Conservation (phyloP, 768 basidiomycete species). For the Tylopilus plumbeoviolaceoides region DNA sequence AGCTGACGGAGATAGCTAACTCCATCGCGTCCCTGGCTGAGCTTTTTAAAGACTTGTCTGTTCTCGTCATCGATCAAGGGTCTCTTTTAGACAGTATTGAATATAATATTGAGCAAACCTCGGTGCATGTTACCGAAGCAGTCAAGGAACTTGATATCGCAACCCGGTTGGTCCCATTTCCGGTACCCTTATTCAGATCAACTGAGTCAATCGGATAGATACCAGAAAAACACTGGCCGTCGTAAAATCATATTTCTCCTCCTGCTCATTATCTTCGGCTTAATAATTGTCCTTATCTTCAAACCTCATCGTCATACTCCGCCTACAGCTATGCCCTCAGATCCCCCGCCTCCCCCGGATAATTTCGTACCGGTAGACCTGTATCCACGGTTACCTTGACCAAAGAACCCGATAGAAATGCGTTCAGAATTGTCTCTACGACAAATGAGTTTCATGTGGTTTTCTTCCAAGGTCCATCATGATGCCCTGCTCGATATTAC, state of each 20-base stretch:
- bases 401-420: constrained; percentile 15
- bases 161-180: constrained; percentile 53
- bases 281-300: constrained; percentile 86
- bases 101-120: constrained; percentile 95
- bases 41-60: constrained; percentile 92
- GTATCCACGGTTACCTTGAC: constrained; percentile 32
- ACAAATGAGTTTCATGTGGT: constrained; percentile 1
- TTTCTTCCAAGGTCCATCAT: constrained; percentile 18
- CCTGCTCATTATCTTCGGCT: constrained; percentile 82
- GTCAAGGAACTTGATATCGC: constrained; percentile 82
- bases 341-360: constrained; percentile 23
- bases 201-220: constrained; percentile 42
- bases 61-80: constrained; percentile 95
- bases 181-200: neutral
- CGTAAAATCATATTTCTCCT: constrained; percentile 92
- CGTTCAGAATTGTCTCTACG: constrained; percentile 7
- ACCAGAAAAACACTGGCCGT: constrained; percentile 91
- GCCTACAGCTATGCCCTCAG: constrained; percentile 27
- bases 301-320: constrained; percentile 67
- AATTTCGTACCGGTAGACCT: constrained; percentile 29
- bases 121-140: constrained; percentile 74
- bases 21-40: constrained; percentile 90
- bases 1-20: constrained; percentile 86
- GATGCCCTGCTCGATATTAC: neutral
- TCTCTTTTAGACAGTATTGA: constrained; percentile 95